Percentiles rank a stretch among this genome's conserved stretches.
Evolutionary conservation across 2,329 filamentous ascomycete species (phyloP).

Genomic region (Neonectria neomacrospora): DNA sequence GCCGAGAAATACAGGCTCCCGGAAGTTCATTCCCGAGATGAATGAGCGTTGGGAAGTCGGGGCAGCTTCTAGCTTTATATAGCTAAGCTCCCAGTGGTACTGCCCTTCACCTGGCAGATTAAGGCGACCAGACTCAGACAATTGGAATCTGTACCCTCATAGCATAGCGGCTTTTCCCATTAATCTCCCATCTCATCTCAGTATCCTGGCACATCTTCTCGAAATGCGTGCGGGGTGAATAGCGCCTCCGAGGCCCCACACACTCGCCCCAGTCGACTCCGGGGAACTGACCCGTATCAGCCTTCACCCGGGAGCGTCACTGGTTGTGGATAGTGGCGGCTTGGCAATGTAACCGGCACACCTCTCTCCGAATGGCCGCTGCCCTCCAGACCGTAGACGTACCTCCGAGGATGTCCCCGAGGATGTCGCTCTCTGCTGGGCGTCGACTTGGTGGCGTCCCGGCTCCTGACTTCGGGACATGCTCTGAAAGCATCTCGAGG

Average conservation of each 20-base stretch:
- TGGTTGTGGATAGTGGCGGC: background rate
- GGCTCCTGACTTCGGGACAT: background rate
- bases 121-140: too few relatives aligned
- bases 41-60: background rate
- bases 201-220: too few relatives aligned
- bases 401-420: background rate
- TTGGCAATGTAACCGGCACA: background rate
- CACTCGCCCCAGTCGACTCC: too few relatives aligned
- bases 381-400: background rate
- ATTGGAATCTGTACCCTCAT: too few relatives aligned
- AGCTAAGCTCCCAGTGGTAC: too few relatives aligned
- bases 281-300: background rate
- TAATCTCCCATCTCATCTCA: too few relatives aligned
- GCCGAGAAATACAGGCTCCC: background rate
- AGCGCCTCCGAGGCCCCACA: conserved; percentile 11
- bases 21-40: background rate
- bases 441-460: background rate
- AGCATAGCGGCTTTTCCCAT: background rate
- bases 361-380: background rate
- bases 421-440: too few relatives aligned
- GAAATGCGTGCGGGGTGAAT: background rate
- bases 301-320: background rate
- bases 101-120: too few relatives aligned
- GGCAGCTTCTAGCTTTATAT: background rate
- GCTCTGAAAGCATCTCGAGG: background rate